Evolutionary conservation across 345 rosid species (phyloP).

Genomic region (Eucalyptus viminalis): DNA sequence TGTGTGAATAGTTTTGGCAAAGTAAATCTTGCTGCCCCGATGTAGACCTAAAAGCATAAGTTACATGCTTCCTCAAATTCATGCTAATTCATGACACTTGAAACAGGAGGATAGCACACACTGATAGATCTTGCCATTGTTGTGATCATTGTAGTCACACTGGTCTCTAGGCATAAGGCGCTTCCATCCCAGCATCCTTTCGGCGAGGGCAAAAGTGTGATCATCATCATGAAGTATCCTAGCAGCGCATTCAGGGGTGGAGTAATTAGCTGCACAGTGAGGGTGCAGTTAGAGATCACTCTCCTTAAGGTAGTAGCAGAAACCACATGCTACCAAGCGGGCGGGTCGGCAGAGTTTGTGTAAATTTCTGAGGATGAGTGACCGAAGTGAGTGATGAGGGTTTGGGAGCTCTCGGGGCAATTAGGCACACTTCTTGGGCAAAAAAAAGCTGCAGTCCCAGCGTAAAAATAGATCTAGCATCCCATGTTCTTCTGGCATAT

Average conservation of each 20-base stretch:
- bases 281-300: no score
- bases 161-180: background rate
- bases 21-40: background rate
- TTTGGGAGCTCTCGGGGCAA: background rate
- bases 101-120: background rate
- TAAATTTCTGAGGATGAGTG: background rate
- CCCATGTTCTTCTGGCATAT: background rate
- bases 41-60: background rate
- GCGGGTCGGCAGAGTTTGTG: no score
- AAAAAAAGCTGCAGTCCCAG: background rate
- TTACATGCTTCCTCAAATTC: background rate
- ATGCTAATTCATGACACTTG: background rate
- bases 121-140: background rate
- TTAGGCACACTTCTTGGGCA: background rate
- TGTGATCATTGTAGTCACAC: background rate
- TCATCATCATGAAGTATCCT: no score
- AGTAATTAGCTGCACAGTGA: no score
- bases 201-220: background rate
- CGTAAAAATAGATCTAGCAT: background rate
- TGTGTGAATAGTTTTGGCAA: background rate
- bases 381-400: background rate
- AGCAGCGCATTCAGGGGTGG: no score
- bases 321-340: no score
- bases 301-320: no score
- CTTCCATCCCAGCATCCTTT: background rate